Percentiles rank a stretch among this genome's conserved stretches.
Evolutionary conservation across 805 yeast species (phyloP).

Genomic region (Yamadazyma nakazawae): DNA sequence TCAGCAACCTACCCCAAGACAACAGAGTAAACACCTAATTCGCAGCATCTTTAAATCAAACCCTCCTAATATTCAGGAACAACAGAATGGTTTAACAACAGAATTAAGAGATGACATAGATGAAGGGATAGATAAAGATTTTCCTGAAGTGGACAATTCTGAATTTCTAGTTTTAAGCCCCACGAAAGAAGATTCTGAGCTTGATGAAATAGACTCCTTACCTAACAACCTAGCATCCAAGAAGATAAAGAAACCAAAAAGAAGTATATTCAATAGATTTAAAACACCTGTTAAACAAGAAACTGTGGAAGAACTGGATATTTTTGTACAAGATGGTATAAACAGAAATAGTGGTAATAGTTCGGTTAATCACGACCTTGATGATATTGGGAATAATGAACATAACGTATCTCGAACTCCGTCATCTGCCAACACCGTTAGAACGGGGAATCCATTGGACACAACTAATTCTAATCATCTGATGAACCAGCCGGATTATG

Average conservation of each 20-base stretch:
- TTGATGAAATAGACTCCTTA: slow-evolving; percentile 14
- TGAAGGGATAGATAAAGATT: background rate
- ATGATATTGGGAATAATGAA: slow-evolving; percentile 4
- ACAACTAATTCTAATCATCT: slow-evolving; percentile 14
- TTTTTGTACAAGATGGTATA: slow-evolving; percentile 4
- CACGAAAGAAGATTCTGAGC: slow-evolving; percentile 19
- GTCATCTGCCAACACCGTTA: slow-evolving; percentile 19
- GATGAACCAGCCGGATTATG: slow-evolving; percentile 34
- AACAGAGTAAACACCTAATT: slow-evolving; percentile 31
- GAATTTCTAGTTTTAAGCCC: slow-evolving; percentile 17
- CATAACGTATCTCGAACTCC: slow-evolving; percentile 21
- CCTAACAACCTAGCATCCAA: slow-evolving; percentile 16
- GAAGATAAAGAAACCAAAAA: slow-evolving; percentile 29
- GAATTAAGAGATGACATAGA: background rate
- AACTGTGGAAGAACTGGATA: slow-evolving; percentile 7
- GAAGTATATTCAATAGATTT: slow-evolving; percentile 39
- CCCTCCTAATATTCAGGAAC: slow-evolving; percentile 4
- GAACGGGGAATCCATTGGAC: slow-evolving; percentile 15
- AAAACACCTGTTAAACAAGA: slow-evolving; percentile 23
- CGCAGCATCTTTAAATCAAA: slow-evolving; percentile 29
- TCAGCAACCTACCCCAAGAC: slow-evolving; percentile 13
- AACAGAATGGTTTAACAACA: background rate
- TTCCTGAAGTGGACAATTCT: background rate
- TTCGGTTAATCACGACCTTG: slow-evolving; percentile 12
- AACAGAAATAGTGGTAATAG: slow-evolving; percentile 13